These are phyloP conservation scores for Umbelopsis ramanniana DNA, from an alignment of 192 early-diverging fungal genomes.

Conservation along the genomic window DNA sequence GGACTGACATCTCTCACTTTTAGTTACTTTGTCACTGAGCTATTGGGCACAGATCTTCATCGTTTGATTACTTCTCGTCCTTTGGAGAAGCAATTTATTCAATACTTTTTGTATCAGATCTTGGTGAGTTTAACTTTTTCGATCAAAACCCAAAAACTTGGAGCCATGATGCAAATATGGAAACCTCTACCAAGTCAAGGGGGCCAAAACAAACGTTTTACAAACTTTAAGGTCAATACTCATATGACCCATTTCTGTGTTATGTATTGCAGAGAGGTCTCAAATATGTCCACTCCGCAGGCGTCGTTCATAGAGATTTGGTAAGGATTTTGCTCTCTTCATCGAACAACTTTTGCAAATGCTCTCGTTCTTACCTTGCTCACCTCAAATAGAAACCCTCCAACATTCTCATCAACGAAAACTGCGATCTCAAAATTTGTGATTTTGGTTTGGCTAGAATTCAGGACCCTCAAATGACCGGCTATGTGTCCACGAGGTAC, in stretches of 20 bases:
- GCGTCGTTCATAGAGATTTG: conserved; percentile 94
- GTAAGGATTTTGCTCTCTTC: conserved; percentile 39
- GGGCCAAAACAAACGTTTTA: no score
- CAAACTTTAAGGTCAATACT: no score
- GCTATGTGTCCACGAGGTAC: conserved; percentile 96
- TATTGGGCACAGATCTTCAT: conserved; percentile 95
- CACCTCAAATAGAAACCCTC: conserved; percentile 72
- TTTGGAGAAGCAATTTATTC: conserved; percentile 93
- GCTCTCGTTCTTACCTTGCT: not conserved
- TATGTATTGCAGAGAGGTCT: conserved; percentile 63
- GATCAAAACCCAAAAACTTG: not conserved
- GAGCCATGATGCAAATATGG: no score
- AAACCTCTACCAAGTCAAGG: no score
- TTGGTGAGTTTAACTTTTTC: conserved; percentile 54
- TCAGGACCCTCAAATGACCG: conserved; percentile 96
- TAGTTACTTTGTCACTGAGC: conserved; percentile 95
- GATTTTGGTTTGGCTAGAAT: conserved; percentile 97
- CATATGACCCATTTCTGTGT: no score
- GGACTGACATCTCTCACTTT: not conserved
- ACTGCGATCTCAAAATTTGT: conserved; percentile 98
- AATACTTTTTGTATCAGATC: conserved; percentile 98
- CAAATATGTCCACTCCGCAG: conserved; percentile 95
- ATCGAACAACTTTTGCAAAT: not conserved
- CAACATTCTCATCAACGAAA: conserved; percentile 97
- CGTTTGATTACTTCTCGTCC: conserved; percentile 88